Conservation (phyloP, 2,329 filamentous ascomycete genomes). For the Colletotrichum filicis region DNA sequence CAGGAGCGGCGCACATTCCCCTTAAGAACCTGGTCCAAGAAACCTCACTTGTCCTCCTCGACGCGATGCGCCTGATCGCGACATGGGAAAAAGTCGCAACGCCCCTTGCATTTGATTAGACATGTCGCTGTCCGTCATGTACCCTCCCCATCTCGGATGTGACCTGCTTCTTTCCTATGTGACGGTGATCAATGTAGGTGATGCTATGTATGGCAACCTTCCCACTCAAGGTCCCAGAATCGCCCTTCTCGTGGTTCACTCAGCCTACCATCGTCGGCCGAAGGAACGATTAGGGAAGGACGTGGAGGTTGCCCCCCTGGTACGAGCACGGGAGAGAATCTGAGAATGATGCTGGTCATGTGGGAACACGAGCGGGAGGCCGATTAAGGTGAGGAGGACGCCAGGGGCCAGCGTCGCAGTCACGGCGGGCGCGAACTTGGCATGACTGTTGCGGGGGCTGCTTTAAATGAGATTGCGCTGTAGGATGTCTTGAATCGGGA, state of each 20-base stretch:
- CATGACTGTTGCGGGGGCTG: neutral
- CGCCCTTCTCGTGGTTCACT: neutral
- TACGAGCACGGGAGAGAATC: neutral
- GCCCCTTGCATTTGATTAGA: slow-evolving; percentile 18
- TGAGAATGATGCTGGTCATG: neutral
- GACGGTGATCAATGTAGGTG: neutral
- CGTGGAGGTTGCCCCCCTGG: neutral
- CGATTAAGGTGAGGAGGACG: slow-evolving; percentile 1
- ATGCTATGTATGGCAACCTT: slow-evolving; percentile 3
- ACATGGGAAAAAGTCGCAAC: neutral
- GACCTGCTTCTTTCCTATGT: slow-evolving; percentile 14
- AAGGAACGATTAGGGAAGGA: slow-evolving; percentile 18
- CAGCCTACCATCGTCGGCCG: slow-evolving; percentile 9
- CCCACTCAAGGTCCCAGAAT: neutral
- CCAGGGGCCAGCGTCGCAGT: slow-evolving; percentile 3
- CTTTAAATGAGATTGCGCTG: slow-evolving; percentile 2
- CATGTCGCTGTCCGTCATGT: neutral
- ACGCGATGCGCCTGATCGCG: neutral
- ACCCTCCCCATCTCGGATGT: slow-evolving; percentile 1
- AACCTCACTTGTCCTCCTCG: neutral
- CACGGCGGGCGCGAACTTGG: slow-evolving; percentile 19
- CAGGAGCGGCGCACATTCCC: neutral
- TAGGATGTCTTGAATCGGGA: slow-evolving; percentile 1
- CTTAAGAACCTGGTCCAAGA: neutral
- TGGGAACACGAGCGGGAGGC: slow-evolving; percentile 20